Evolutionary conservation across 768 basidiomycete species (phyloP).

Genomic region (Agrocybe praecox): DNA sequence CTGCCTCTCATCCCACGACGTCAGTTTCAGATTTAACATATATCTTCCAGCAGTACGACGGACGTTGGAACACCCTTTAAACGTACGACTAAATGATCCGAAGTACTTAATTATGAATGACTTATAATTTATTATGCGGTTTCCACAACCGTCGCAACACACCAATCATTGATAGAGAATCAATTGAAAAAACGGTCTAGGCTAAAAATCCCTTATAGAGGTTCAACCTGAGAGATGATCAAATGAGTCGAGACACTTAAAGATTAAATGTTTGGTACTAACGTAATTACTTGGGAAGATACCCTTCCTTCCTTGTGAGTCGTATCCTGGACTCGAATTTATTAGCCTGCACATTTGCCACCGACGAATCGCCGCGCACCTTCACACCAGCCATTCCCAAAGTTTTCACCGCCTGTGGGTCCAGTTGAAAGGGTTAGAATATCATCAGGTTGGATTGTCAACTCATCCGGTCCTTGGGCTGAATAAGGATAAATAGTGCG

Average conservation of each 20-base stretch:
- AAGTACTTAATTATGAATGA: neutral
- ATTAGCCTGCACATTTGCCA: constrained; percentile 10
- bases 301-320: constrained; percentile 62
- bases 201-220: constrained; percentile 28
- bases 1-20: neutral
- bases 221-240: constrained; percentile 47
- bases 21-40: too few species aligned
- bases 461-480: constrained; percentile 73
- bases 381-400: constrained; percentile 88
- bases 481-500: constrained; percentile 81
- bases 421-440: constrained; percentile 66
- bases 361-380: constrained; percentile 38
- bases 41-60: too few species aligned
- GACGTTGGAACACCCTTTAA: too few species aligned
- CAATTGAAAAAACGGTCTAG: neutral
- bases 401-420: constrained; percentile 60
- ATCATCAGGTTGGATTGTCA: constrained; percentile 63
- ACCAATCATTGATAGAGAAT: neutral
- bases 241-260: constrained; percentile 10
- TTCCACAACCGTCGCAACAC: too few species aligned
- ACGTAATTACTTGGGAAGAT: constrained; percentile 93
- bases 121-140: too few species aligned
- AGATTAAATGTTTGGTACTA: constrained; percentile 32
- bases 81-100: neutral
- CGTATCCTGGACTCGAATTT: constrained; percentile 49